A percentile compares a stretch with the other conserved stretches of the same genome.
These are phyloP conservation scores for Pyracantha coccinea DNA, from an alignment of 331 rosid genomes.

Conservation along the genomic window DNA sequence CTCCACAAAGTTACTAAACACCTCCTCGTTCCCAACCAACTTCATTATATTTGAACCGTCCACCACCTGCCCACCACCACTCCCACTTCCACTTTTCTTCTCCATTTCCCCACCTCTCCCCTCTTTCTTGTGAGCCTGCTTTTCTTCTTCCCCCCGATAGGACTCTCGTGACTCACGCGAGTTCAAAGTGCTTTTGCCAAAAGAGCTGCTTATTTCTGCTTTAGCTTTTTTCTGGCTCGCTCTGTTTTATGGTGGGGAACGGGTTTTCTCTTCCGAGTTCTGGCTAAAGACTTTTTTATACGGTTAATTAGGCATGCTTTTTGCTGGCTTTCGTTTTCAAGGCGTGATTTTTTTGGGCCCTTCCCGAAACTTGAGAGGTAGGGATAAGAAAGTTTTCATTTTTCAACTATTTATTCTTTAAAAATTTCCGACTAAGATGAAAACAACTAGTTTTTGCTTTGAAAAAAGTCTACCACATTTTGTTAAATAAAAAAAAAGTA, in stretches of 20 bases:
- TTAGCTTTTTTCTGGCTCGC: too few relatives aligned
- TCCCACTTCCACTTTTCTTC: slow-evolving; percentile 35
- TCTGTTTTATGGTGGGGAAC: not conserved
- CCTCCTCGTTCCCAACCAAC: slow-evolving; percentile 83
- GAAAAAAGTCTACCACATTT: too few relatives aligned
- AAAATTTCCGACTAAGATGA: not conserved
- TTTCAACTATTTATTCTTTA: not conserved
- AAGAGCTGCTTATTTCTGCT: not conserved
- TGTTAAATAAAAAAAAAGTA: too few relatives aligned
- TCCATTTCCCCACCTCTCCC: slow-evolving; percentile 23
- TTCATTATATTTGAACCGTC: slow-evolving; percentile 94
- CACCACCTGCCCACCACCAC: slow-evolving; percentile 51
- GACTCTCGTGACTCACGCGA: slow-evolving; percentile 22
- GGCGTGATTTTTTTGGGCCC: not conserved
- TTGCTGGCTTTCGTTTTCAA: slow-evolving; percentile 11
- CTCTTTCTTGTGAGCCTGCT: slow-evolving; percentile 32
- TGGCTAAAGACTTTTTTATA: too few relatives aligned
- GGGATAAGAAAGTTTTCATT: not conserved
- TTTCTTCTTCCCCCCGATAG: not conserved
- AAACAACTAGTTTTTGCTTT: not conserved
- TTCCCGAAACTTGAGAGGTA: not conserved
- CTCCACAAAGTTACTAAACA: slow-evolving; percentile 65
- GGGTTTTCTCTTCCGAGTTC: not conserved
- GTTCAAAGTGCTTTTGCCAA: not conserved
- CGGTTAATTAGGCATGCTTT: slow-evolving; percentile 6